phyloP scores from a whole-genome alignment of 2,329 filamentous ascomycete species.

The Ceratocystis harringtonii region DNA sequence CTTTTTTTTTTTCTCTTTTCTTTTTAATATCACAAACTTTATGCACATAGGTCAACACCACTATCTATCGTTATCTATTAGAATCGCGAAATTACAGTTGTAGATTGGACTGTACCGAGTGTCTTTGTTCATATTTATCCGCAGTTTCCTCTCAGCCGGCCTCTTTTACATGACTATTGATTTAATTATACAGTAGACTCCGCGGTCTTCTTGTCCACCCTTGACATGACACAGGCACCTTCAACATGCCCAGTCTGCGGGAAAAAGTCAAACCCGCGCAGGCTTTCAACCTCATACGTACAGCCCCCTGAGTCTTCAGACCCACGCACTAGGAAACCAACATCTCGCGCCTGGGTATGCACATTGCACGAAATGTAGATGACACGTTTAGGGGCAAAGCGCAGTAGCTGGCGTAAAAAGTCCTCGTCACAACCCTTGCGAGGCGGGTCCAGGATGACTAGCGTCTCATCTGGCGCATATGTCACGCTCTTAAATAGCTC shows the following conservation, averaged over 20 bases:
- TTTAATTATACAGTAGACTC: not conserved
- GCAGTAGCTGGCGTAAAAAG: conserved; percentile 68
- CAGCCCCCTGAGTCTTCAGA: conserved; percentile 25
- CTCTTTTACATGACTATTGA: not conserved
- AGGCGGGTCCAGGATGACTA: conserved; percentile 92
- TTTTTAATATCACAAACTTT: too few species aligned
- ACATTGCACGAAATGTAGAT: conserved; percentile 97
- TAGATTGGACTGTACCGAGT: not conserved
- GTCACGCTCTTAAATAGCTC: conserved; percentile 50
- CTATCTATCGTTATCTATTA: too few species aligned
- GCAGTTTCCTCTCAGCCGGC: too few species aligned
- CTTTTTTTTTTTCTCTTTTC: not conserved
- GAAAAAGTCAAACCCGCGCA: conserved; percentile 93
- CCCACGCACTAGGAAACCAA: conserved; percentile 73
- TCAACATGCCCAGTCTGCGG: conserved; percentile 67
- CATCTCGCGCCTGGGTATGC: conserved; percentile 88
- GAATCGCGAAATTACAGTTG: too few species aligned
- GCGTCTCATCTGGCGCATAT: conserved; percentile 57
- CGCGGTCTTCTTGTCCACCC: conserved; percentile 7
- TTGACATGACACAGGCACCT: conserved; percentile 28
- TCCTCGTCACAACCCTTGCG: conserved; percentile 81
- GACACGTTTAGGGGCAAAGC: conserved; percentile 62
- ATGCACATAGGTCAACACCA: too few species aligned
- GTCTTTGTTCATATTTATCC: not conserved
- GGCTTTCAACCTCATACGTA: conserved; percentile 73